Evolutionary conservation across 257 asterid genomes (phyloP), one percentile per base, ranked within the genome.

Genomic region (Eucommia ulmoides): DNA sequence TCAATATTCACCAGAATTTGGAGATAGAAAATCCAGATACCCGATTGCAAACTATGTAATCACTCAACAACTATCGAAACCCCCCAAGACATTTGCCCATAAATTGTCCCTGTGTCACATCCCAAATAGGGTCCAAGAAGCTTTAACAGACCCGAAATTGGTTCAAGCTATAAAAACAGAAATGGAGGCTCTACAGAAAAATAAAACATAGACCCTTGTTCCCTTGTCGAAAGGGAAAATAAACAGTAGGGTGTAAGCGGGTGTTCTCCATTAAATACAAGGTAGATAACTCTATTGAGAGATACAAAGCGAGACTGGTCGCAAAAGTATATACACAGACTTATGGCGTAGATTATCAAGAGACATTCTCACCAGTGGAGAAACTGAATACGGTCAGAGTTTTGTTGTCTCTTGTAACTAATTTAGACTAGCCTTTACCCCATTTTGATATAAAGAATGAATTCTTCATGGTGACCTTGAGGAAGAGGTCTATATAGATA

Each of bases 311-410:
- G 12, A 29, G 38, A 12, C 12, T 38, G 17, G 45, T 38, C 17
- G 45, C 6, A 38, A 4, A 38, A 18, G 45, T 3, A 18, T 38
- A 38, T 18, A 15, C 45, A 38, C n/a, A 38, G 38, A 38, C 45
- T 15, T 38, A 38, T 38, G 45, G 45, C n/a, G n/a, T 38, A 38
- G 45, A 38, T 38, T 38, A 38, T 18, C n/a, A 38, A 38, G 45
- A 38, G n/a, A 38, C 45, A 8, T 38, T 38, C 45, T 38, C 45
- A 38, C 45, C n/a, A 2, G n/a, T 38, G n/a, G 45, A 15, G 3
- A 38, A 29, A 29, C 8, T 29, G 38, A 29, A 29, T 12, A 29
- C 38, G 7, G 12, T 29, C 12, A 29, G 38, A 29, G 38, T 29
- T 29, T 29, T 29, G 12, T 29, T 29, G 12, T 29, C 38, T 29